Conservation (phyloP, 1,284 basidiomycete genomes). For the Schizophyllum amplum region DNA sequence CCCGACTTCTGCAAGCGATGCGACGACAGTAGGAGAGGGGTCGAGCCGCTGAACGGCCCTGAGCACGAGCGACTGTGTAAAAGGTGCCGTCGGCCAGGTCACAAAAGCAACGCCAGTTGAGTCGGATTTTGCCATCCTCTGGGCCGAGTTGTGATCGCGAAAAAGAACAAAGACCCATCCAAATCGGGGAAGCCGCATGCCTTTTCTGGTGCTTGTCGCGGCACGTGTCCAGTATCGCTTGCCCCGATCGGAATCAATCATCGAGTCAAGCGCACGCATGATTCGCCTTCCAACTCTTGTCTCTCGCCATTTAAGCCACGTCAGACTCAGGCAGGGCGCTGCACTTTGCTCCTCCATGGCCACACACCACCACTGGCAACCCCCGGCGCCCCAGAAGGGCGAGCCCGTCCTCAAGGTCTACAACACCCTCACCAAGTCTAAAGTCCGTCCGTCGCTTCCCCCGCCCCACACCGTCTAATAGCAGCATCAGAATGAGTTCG, state of each 20-base stretch:
- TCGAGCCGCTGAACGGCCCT: constrained; percentile 44
- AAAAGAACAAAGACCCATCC: too few species aligned
- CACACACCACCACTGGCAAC: background rate
- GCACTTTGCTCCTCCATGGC: background rate
- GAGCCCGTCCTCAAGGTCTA: constrained; percentile 79
- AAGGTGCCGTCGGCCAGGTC: constrained; percentile 72
- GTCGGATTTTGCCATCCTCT: background rate
- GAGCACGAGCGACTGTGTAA: constrained; percentile 64
- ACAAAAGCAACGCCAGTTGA: constrained; percentile 36
- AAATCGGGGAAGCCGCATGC: too few species aligned
- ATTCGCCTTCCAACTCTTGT: background rate
- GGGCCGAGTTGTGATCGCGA: background rate
- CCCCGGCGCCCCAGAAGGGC: background rate
- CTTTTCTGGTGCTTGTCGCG: constrained; percentile 3
- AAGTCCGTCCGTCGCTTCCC: constrained; percentile 42
- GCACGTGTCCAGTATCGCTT: background rate
- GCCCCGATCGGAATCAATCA: background rate
- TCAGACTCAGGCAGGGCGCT: background rate
- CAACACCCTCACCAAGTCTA: constrained; percentile 90
- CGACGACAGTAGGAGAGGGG: constrained; percentile 22
- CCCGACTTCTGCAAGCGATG: constrained; percentile 13
- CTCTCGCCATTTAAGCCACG: background rate
- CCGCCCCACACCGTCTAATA: constrained; percentile 16
- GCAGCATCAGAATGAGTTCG: constrained; percentile 63
- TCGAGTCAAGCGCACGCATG: background rate